phyloP scores from a whole-genome alignment of 2,329 filamentous ascomycete genomes.

The Didymella glomerata region DNA sequence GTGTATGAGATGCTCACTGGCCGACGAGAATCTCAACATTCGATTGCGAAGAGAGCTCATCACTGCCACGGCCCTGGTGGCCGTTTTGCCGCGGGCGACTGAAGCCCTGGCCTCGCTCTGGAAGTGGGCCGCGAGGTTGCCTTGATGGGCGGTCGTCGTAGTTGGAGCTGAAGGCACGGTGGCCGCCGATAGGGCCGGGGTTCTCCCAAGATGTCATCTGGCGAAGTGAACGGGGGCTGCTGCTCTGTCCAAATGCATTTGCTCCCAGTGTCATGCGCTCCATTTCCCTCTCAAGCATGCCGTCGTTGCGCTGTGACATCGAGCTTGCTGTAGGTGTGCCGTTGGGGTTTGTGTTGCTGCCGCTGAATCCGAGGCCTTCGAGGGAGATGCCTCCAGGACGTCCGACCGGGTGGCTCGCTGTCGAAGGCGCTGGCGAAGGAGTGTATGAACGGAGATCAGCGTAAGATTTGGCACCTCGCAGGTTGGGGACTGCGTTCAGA shows the following conservation, averaged over 20 bases:
- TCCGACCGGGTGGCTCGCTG: slow-evolving; percentile 82
- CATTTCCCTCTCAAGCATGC: slow-evolving; percentile 69
- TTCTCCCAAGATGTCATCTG: slow-evolving; percentile 69
- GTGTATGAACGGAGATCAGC: slow-evolving; percentile 95
- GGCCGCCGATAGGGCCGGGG: slow-evolving; percentile 70
- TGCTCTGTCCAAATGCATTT: slow-evolving; percentile 53
- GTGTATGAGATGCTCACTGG: slow-evolving; percentile 52
- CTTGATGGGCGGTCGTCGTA: slow-evolving; percentile 68
- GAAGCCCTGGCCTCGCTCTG: slow-evolving; percentile 67
- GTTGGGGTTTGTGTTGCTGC: slow-evolving; percentile 70
- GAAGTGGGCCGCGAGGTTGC: slow-evolving; percentile 68
- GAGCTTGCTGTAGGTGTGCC: slow-evolving; percentile 67
- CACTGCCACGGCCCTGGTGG: slow-evolving; percentile 68
- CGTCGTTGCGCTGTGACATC: slow-evolving; percentile 64
- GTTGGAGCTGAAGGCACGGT: slow-evolving; percentile 68
- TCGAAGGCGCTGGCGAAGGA: slow-evolving; percentile 88
- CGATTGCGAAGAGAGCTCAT: slow-evolving; percentile 68
- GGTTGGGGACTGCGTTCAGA: slow-evolving; percentile 75
- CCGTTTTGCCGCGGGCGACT: slow-evolving; percentile 66
- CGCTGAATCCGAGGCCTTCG: slow-evolving; percentile 57
- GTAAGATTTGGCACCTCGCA: slow-evolving; percentile 95
- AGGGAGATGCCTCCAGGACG: slow-evolving; percentile 65
- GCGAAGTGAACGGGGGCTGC: slow-evolving; percentile 66
- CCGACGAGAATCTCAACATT: slow-evolving; percentile 71
- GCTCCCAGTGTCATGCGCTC: slow-evolving; percentile 65